These are phyloP conservation scores for Blastomyces percursus DNA, from an alignment of 2,329 filamentous ascomycete genomes.

Conservation along the genomic window DNA sequence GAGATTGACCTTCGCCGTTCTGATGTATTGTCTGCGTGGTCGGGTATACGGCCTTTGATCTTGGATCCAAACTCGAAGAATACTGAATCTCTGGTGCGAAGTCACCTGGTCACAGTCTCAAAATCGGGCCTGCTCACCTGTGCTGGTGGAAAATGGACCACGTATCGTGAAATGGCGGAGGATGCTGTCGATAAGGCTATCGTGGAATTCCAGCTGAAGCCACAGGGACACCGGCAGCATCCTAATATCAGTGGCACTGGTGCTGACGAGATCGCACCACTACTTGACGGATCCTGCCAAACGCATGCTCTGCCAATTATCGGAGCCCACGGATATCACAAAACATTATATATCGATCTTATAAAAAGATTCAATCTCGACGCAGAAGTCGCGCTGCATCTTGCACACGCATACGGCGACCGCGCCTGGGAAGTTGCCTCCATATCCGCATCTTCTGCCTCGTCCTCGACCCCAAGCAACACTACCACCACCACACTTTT, in stretches of 20 bases:
- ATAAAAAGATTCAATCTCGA: constrained; percentile 75
- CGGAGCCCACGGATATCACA: constrained; percentile 65
- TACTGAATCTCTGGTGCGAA: constrained; percentile 65
- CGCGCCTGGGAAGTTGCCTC: constrained; percentile 69
- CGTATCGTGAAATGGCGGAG: constrained; percentile 71
- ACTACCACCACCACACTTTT: constrained; percentile 62
- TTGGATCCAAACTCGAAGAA: constrained; percentile 64
- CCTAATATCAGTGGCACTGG: constrained; percentile 56
- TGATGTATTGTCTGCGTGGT: constrained; percentile 67
- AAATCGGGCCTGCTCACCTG: constrained; percentile 62
- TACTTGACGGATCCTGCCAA: constrained; percentile 55
- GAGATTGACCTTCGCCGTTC: constrained; percentile 64
- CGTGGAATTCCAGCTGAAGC: constrained; percentile 48
- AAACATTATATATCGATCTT: constrained; percentile 71
- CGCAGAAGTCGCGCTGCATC: constrained; percentile 69
- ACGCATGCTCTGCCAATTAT: constrained; percentile 60
- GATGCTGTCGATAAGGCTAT: constrained; percentile 64
- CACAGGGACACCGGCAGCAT: constrained; percentile 44
- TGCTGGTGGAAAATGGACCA: constrained; percentile 70
- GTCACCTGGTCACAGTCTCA: constrained; percentile 61
- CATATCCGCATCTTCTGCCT: constrained; percentile 55
- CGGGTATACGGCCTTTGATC: constrained; percentile 63
- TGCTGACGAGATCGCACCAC: constrained; percentile 54
- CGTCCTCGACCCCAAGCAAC: constrained; percentile 46
- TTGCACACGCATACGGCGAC: constrained; percentile 69